A percentile compares a stretch with the other conserved stretches of the same genome.
Conservation (phyloP, 1,284 basidiomycete species). For the Cryptococcus sp. region DNA sequence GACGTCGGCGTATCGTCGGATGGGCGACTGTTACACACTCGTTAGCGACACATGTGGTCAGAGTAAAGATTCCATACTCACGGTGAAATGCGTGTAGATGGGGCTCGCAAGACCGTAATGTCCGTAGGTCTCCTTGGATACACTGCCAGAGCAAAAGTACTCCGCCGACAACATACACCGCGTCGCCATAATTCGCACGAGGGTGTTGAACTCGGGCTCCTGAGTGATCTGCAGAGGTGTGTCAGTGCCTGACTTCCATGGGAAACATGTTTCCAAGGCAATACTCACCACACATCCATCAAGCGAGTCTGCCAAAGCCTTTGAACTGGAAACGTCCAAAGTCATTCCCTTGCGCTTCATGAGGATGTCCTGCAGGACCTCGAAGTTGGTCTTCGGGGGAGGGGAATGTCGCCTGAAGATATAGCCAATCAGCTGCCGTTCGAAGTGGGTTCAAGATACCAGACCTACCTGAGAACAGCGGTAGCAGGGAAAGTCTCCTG, state of each 20-base stretch:
- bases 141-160: slow-evolving; percentile 95
- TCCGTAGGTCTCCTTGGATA: slow-evolving; percentile 85
- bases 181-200: slow-evolving; percentile 98
- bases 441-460: too few relatives aligned
- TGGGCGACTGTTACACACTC: slow-evolving; percentile 60
- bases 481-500: slow-evolving; percentile 95
- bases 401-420: slow-evolving; percentile 76
- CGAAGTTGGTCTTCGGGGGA: slow-evolving; percentile 91
- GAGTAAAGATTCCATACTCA: slow-evolving; percentile 17
- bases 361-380: slow-evolving; percentile 90
- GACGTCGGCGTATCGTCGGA: slow-evolving; percentile 92
- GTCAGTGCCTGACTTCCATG: background rate
- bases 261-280: background rate
- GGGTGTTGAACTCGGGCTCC: slow-evolving; percentile 89
- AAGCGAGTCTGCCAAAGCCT: slow-evolving; percentile 82
- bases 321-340: slow-evolving; percentile 90
- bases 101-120: slow-evolving; percentile 95
- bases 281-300: slow-evolving; percentile 79
- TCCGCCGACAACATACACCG: slow-evolving; percentile 98
- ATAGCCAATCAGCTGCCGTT: slow-evolving; percentile 2
- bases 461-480: slow-evolving; percentile 68
- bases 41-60: background rate
- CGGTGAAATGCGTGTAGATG: slow-evolving; percentile 98
- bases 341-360: slow-evolving; percentile 77
- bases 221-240: slow-evolving; percentile 60